Percentiles rank a stretch among this genome's conserved stretches.
Evolutionary conservation across 768 basidiomycete genomes (phyloP).

Genomic region (Amanita molliuscula): DNA sequence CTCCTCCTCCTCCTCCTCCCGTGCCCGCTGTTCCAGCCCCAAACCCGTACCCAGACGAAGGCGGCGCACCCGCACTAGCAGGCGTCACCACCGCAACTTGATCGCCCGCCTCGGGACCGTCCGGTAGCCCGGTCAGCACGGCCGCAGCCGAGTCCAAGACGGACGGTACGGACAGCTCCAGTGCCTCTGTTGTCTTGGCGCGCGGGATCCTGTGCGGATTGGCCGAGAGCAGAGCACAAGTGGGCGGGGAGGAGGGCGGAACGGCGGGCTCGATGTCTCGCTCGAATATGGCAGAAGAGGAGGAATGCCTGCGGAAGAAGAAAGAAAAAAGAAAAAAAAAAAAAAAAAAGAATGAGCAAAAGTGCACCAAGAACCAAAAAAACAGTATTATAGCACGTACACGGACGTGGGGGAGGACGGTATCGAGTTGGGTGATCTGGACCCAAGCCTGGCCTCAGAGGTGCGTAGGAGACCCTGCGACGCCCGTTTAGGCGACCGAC

Average conservation of each 20-base stretch:
- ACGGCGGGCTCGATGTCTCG: slow-evolving; percentile 72
- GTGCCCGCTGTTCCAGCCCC: too few species aligned
- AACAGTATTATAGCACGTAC: too few species aligned
- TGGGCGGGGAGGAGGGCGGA: slow-evolving; percentile 27
- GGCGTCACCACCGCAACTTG: slow-evolving; percentile 58
- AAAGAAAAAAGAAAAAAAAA: background rate
- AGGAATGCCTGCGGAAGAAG: slow-evolving; percentile 40
- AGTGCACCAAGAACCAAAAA: too few species aligned
- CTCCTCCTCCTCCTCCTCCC: too few species aligned
- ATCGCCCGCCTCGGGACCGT: slow-evolving; percentile 35
- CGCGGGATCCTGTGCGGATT: slow-evolving; percentile 72
- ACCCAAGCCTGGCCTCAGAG: slow-evolving; percentile 36
- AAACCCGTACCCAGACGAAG: too few species aligned
- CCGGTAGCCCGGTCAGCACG: slow-evolving; percentile 39
- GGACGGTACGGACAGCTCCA: slow-evolving; percentile 76
- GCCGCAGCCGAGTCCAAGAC: slow-evolving; percentile 80
- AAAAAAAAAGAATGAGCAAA: too few species aligned
- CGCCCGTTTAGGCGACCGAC: slow-evolving; percentile 22
- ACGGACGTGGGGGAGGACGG: slow-evolving; percentile 74
- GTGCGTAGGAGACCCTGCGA: slow-evolving; percentile 37
- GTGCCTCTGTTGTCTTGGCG: slow-evolving; percentile 59
- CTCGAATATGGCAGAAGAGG: slow-evolving; percentile 86
- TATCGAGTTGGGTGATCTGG: slow-evolving; percentile 62
- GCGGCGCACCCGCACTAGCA: slow-evolving; percentile 11
- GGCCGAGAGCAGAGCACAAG: slow-evolving; percentile 33